These are phyloP conservation scores for Phytophthora citrophthora DNA, from an alignment of 352 stramenopile genomes.

Conservation along the genomic window DNA sequence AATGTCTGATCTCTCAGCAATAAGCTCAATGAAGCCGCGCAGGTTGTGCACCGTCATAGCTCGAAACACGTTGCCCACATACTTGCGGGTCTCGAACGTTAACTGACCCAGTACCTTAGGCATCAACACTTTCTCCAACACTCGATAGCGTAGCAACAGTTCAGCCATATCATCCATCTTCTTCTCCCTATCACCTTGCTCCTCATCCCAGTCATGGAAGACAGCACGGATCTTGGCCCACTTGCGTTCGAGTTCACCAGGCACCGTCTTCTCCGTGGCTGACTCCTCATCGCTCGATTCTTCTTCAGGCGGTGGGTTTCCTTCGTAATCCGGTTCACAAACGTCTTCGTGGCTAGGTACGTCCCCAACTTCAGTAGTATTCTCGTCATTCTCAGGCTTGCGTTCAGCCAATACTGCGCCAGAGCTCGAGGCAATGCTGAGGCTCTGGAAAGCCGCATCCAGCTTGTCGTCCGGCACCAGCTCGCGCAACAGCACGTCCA, in stretches of 20 bases:
- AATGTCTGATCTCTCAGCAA: slow-evolving; percentile 68
- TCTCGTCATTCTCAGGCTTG: slow-evolving; percentile 30
- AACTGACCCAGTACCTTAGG: slow-evolving; percentile 74
- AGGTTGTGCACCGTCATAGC: slow-evolving; percentile 79
- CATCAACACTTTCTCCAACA: slow-evolving; percentile 77
- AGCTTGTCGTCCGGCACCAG: slow-evolving; percentile 70
- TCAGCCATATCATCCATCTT: slow-evolving; percentile 86
- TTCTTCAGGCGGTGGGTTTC: slow-evolving; percentile 39
- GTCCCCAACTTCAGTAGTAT: slow-evolving; percentile 36
- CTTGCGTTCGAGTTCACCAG: slow-evolving; percentile 72
- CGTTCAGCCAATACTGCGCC: slow-evolving; percentile 16
- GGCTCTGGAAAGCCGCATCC: slow-evolving; percentile 52
- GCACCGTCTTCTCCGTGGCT: slow-evolving; percentile 63
- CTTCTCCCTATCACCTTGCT: slow-evolving; percentile 69
- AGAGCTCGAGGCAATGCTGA: slow-evolving; percentile 45
- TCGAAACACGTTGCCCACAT: slow-evolving; percentile 77
- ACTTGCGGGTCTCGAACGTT: slow-evolving; percentile 87
- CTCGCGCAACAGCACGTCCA: slow-evolving; percentile 65
- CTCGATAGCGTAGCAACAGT: slow-evolving; percentile 69
- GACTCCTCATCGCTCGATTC: slow-evolving; percentile 69
- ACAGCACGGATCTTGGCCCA: slow-evolving; percentile 79
- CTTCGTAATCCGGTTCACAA: slow-evolving; percentile 38
- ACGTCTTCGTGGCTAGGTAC: slow-evolving; percentile 11
- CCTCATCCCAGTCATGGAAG: slow-evolving; percentile 81
- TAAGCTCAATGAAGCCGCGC: slow-evolving; percentile 64